Conservation (phyloP, 257 asterid species). For the Anisodus tanguticus region DNA sequence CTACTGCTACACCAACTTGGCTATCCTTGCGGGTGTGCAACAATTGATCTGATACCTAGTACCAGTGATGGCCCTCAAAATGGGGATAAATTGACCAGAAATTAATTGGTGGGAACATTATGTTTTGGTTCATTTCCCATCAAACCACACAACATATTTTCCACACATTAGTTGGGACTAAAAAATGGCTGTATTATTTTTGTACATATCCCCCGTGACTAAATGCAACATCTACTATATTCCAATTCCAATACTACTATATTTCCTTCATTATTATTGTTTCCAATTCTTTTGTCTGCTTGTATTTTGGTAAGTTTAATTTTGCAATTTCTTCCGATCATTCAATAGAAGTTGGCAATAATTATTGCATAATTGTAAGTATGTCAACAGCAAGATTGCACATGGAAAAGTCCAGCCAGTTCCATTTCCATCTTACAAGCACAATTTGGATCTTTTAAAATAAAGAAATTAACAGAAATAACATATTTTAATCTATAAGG, state of each 20-base stretch:
- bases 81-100: background rate
- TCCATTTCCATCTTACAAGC: background rate
- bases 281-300: background rate
- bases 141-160: background rate
- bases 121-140: background rate
- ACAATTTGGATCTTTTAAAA: background rate
- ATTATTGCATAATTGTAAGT: background rate
- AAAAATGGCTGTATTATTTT: background rate
- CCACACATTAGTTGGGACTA: background rate
- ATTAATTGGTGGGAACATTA: background rate
- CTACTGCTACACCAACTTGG: no score
- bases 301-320: background rate
- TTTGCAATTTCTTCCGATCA: background rate
- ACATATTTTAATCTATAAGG: background rate
- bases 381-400: conserved; percentile 28
- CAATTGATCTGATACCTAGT: background rate
- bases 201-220: background rate
- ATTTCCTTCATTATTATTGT: background rate
- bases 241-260: background rate
- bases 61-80: background rate
- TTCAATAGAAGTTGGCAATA: background rate
- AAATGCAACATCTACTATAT: background rate
- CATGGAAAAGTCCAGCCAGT: conserved; percentile 29
- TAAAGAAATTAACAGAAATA: background rate
- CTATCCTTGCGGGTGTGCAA: no score